Evolutionary conservation across 139 green algal genomes (phyloP).

Genomic region (Picochlorum sp.): DNA sequence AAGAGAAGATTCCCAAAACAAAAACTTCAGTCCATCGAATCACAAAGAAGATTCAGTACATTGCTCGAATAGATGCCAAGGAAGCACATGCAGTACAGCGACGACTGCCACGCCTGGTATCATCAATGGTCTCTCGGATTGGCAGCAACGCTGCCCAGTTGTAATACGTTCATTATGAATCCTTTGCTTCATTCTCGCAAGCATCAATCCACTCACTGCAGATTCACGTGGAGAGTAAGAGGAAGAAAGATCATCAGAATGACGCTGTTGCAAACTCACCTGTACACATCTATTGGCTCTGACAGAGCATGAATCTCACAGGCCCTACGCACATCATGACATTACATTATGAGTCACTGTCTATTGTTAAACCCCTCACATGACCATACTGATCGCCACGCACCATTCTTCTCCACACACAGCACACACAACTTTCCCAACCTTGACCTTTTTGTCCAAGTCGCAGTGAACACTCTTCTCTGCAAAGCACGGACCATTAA

Average conservation of each 20-base stretch:
- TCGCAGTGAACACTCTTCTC: conserved; percentile 42
- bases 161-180: not conserved
- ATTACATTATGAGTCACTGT: too few relatives aligned
- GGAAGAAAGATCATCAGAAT: too few relatives aligned
- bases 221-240: not conserved
- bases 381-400: not conserved
- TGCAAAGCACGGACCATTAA: not conserved
- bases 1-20: too few relatives aligned
- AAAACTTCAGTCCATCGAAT: too few relatives aligned
- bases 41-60: too few relatives aligned
- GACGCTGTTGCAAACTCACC: conserved; percentile 6
- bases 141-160: not conserved
- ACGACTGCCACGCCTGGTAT: too few relatives aligned
- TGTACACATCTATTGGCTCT: conserved; percentile 51
- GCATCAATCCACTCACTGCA: conserved; percentile 52
- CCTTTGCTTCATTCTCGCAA: conserved; percentile 29
- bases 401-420: conserved; percentile 19
- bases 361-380: too few relatives aligned
- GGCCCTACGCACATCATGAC: conserved; percentile 2
- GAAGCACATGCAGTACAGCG: too few relatives aligned
- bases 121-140: not conserved
- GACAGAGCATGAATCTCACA: conserved; percentile 35
- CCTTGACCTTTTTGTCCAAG: conserved; percentile 38
- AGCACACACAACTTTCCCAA: conserved; percentile 26
- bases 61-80: too few relatives aligned